Evolutionary conservation across 257 asterid species (phyloP).

Genomic region (Agastache rugosa): DNA sequence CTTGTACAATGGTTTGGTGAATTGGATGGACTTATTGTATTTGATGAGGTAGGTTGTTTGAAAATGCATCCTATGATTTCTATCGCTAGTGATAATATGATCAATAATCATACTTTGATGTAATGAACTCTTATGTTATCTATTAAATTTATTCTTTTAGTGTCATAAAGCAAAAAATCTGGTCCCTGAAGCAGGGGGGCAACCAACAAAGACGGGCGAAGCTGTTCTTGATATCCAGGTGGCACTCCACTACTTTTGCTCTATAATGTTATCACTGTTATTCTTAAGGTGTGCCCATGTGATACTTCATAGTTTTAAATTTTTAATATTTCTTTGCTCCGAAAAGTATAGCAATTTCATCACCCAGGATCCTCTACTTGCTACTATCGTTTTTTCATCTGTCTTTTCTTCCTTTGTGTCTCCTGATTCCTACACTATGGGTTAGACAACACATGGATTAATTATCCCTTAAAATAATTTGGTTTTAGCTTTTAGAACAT

Average conservation of each 20-base stretch:
- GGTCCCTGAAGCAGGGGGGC: conserved; percentile 97
- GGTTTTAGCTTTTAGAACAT: conserved; percentile 19
- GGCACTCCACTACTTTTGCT: conserved; percentile 37
- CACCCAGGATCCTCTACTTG: conserved; percentile 23
- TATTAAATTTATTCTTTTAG: conserved; percentile 50
- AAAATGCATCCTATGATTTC: conserved; percentile 23
- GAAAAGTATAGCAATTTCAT: conserved; percentile 22
- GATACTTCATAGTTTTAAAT: conserved; percentile 14
- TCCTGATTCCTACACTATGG: not conserved
- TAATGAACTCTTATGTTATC: conserved; percentile 30
- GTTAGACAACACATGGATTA: conserved; percentile 9
- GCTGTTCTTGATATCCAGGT: conserved; percentile 99
- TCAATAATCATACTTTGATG: conserved; percentile 28
- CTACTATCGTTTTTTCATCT: not conserved
- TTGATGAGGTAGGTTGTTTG: conserved; percentile 80
- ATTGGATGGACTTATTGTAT: conserved; percentile 82
- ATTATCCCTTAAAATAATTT: conserved; percentile 6
- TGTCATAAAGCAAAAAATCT: conserved; percentile 99
- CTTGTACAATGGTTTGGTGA: conserved; percentile 97
- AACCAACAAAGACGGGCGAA: conserved; percentile 96
- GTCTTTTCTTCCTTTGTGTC: conserved; percentile 24
- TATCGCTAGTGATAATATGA: conserved; percentile 31
- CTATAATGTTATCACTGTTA: conserved; percentile 4
- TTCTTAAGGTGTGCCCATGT: conserved; percentile 17
- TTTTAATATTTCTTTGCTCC: conserved; percentile 16